Evolutionary conservation across 805 yeast genomes (phyloP).

Genomic region (Citeromyces nyonsensis): DNA sequence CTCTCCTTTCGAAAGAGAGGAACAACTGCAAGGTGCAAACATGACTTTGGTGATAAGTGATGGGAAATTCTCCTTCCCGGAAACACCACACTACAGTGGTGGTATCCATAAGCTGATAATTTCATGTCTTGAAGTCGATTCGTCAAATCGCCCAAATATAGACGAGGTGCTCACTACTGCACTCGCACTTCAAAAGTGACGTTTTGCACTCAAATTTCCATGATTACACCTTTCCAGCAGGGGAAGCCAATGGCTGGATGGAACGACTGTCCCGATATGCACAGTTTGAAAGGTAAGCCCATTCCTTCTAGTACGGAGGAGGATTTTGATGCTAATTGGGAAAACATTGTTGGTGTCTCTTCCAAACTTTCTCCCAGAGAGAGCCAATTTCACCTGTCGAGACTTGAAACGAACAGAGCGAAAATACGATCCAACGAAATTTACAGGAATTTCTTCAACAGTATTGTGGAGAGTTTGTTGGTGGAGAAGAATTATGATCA

Average conservation of each 20-base stretch:
- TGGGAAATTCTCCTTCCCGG: constrained; percentile 49
- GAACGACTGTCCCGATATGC: constrained; percentile 42
- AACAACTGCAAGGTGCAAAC: constrained; percentile 69
- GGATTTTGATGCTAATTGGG: constrained; percentile 4
- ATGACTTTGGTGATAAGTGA: constrained; percentile 59
- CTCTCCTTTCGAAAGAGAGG: constrained; percentile 83
- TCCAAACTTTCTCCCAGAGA: constrained; percentile 3
- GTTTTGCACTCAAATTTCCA: constrained; percentile 1
- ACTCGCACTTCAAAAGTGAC: constrained; percentile 19
- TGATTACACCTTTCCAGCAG: constrained; percentile 9
- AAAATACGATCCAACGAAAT: constrained; percentile 10
- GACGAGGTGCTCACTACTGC: constrained; percentile 40
- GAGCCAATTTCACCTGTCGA: no score
- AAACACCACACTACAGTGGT: constrained; percentile 31
- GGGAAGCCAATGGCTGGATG: constrained; percentile 24
- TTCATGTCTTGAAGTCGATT: constrained; percentile 48
- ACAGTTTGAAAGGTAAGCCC: no score
- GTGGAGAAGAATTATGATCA: no score
- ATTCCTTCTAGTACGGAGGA: constrained; percentile 3
- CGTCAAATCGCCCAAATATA: constrained; percentile 44
- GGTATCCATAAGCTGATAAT: constrained; percentile 39
- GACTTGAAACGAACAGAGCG: constrained; percentile 3
- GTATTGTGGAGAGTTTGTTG: constrained; percentile 10
- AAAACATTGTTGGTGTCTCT: constrained; percentile 2
- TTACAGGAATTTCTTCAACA: constrained; percentile 8